Evolutionary conservation across 208 protist species (phyloP).

Genomic region (Polymyxa betae): DNA sequence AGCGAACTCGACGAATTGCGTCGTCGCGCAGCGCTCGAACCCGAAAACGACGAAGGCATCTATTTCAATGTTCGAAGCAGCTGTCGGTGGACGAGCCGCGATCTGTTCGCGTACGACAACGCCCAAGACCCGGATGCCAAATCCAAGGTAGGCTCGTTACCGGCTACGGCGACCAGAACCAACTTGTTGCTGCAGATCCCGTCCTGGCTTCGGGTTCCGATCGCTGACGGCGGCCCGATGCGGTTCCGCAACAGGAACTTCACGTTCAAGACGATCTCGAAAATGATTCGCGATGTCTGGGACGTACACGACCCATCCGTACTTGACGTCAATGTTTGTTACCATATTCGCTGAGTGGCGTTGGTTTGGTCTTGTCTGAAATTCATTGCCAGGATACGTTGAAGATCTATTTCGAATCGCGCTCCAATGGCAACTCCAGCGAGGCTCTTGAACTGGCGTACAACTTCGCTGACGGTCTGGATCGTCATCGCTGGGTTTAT

Average conservation of each 20-base stretch:
- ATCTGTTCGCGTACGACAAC: neutral
- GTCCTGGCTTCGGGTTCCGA: neutral
- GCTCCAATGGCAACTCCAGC: neutral
- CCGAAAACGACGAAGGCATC: neutral
- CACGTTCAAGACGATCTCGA: neutral
- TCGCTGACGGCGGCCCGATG: neutral
- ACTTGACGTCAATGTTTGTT: neutral
- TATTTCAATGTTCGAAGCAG: neutral
- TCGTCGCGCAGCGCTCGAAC: neutral
- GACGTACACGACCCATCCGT: neutral
- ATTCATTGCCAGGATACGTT: neutral
- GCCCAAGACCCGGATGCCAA: neutral
- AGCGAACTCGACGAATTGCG: neutral
- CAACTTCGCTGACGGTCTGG: conserved; percentile 1
- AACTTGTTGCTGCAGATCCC: no score
- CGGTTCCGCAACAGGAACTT: conserved; percentile 9
- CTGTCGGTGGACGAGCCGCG: no score
- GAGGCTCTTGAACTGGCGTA: conserved; percentile 27
- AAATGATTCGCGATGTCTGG: conserved; percentile 11
- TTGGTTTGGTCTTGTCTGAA: neutral
- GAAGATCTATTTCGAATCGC: neutral
- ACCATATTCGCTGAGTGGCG: neutral
- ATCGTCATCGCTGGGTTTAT: neutral
- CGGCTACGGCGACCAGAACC: neutral
- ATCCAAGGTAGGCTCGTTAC: neutral